Evolutionary conservation across 768 basidiomycete species (phyloP), one percentile per base, ranked within the genome.

Genomic region (Mycena filopes): DNA sequence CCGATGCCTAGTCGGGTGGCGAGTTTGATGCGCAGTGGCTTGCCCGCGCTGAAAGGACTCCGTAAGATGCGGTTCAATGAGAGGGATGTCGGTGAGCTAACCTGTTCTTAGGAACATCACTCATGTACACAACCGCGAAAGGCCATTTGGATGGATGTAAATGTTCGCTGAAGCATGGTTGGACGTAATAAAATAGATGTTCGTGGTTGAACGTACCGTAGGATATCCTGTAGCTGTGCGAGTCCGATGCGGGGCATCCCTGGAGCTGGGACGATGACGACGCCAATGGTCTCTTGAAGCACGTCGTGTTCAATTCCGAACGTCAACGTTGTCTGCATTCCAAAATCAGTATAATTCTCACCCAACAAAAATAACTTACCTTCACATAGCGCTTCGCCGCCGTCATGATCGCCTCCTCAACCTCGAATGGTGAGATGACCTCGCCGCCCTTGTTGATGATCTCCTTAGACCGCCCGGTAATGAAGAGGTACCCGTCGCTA

Each of bases 401-500:
- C 20, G 73, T 78, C 42, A 78, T 71, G 38, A 89, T 75, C 11
- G 87, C 87, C 61, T 86, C 84, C 74, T 89, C 87, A 28, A 89
- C 76, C 74, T 89, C 87, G 60, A 88, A 83, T 1, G 87, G 87
- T 7, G 84, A 85, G 43, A 87, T 82, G 53, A 87, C 86, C 74
- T 88, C 86, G 11, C 87, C 87, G 16, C 86, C 87, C 65, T 84
- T 82, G 69, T 84, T 84, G 67, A 86, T 86, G 64, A 87, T 84
- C 75, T 88, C 87, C 72, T 88, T 88, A 16, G 86, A 81, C n/a
- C 86, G 80, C 20, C 86, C 87, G 0, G 86, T 87, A 66, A 88
- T 81, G 60, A 80, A 81, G 7, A 88, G 69, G 63, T 81, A 81
- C 72, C 80, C 86, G 55, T 85, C 84, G n/a, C 56, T 60, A 72